Base-by-base conservation (phyloP, 352 stramenopile genomes). In the Globisporangium sylvaticum region DNA sequence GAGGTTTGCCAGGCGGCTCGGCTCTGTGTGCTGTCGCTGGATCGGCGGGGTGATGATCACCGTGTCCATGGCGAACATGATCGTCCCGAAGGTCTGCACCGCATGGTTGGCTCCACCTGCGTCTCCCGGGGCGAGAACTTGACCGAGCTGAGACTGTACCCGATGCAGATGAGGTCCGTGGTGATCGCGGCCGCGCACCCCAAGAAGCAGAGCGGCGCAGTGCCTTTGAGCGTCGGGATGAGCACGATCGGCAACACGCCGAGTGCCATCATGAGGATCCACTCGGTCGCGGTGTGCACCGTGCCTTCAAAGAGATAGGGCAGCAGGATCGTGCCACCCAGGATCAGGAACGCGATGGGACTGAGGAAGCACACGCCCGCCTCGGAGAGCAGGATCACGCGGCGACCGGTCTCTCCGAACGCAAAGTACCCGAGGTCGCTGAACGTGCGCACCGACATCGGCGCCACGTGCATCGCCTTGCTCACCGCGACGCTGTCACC, bases 11-110 rank as follows among this genome's bases (percentile, higher is more conserved):
- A 90, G 67, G 10, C 76, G 72, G 15, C 66, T 71, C 18, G 81
- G 79, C 25, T 88, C 73, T 1, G 71, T 72, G 62, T 87, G 78
- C 59, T 90, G 81, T 0, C 81, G 75, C 67, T 89, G 80, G 15
- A 89, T 87, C 7, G 84, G 79, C 22, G 81, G 78, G 31, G 89
- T 86, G 46, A 90, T 79, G 63, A 90, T 85, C 4, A 78, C 81
- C 10, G 84, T 88, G 57, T 80, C 81, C 42, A 81, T 79, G 10
- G 79, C 81, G 53, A 92, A 90, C 74, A 92, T 88, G 65, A 90
- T 90, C 15, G 75, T 88, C 14, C 80, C 79, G 34, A 90, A 92
- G 8, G 80, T 87, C 27, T 83, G 74, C 18, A 89, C 65, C 0
- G 70, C 75, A 53, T 81, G 27, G 46, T 80, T 44, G 64, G 59